Conservation (phyloP, 495 filamentous ascomycete species). For the Xylaria curta region DNA sequence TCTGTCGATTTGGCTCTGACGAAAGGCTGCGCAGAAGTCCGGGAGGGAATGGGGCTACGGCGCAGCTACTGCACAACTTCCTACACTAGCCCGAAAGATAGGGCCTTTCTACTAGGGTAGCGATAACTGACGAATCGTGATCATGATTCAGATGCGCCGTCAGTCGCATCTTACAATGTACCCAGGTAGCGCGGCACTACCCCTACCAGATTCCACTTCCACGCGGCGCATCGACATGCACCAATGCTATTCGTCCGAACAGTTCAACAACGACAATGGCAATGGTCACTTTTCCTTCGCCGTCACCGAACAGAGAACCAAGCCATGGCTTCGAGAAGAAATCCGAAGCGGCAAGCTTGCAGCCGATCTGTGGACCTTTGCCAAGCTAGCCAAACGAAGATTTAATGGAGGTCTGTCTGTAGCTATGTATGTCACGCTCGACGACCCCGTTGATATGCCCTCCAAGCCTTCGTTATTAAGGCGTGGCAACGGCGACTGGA, state of each 20-base stretch:
- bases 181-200: not conserved
- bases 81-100: conserved; percentile 1
- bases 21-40: conserved; percentile 9
- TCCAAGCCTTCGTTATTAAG: not conserved
- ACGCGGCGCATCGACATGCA: conserved; percentile 3
- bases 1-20: conserved; percentile 7
- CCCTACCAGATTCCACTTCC: conserved; percentile 1
- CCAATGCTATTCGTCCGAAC: conserved; percentile 8
- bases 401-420: not conserved
- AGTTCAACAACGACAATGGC: not conserved
- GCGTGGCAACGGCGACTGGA: not conserved
- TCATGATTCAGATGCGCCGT: conserved; percentile 5
- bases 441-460: not conserved
- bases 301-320: conserved; percentile 5
- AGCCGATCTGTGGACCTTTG: not conserved
- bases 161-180: conserved; percentile 10
- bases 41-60: conserved; percentile 5
- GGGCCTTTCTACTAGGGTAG: not conserved
- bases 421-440: not conserved
- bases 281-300: conserved; percentile 2
- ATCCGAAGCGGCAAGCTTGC: conserved; percentile 8
- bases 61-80: conserved; percentile 20
- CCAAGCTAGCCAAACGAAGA: not conserved
- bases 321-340: conserved; percentile 13
- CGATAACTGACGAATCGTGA: not conserved